phyloP scores from a whole-genome alignment of 148 eudicot species.

The Nepenthes gracilis region DNA sequence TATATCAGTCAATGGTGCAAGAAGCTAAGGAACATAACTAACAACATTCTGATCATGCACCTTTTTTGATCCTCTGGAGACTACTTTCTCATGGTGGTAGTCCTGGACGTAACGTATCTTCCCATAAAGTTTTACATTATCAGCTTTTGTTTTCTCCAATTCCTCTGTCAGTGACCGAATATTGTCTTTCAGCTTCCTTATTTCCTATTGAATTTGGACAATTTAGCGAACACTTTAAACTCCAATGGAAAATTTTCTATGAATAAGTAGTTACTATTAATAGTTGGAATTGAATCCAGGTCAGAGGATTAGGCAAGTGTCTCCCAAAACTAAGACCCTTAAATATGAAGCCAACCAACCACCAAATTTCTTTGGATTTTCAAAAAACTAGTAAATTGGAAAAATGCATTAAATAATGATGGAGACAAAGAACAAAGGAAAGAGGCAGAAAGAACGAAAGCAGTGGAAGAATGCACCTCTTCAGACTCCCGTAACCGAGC shows the following conservation, averaged over 20 bases:
- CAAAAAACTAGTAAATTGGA: neutral
- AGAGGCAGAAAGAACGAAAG: neutral
- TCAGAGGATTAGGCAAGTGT: too few relatives aligned
- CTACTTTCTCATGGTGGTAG: constrained; percentile 84
- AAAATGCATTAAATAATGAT: neutral
- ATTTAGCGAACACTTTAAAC: neutral
- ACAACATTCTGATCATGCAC: constrained; percentile 19
- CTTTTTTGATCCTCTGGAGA: constrained; percentile 95
- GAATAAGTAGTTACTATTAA: too few relatives aligned
- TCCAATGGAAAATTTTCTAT: too few relatives aligned
- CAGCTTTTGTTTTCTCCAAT: constrained; percentile 88
- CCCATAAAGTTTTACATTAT: constrained; percentile 97
- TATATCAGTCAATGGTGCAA: neutral
- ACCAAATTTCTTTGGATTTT: neutral
- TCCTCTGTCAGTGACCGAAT: constrained; percentile 62
- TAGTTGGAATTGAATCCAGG: too few relatives aligned
- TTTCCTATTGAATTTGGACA: constrained; percentile 39
- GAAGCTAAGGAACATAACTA: neutral
- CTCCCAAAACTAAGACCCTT: too few relatives aligned
- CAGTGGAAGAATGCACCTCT: constrained; percentile 43
- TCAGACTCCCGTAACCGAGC: constrained; percentile 88
- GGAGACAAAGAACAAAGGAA: neutral
- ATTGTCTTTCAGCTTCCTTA: constrained; percentile 83
- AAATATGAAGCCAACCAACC: too few relatives aligned
- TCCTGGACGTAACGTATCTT: constrained; percentile 99